Evolutionary conservation across 2,329 filamentous ascomycete species (phyloP).

Genomic region (Pseudocercospora macadamiae): DNA sequence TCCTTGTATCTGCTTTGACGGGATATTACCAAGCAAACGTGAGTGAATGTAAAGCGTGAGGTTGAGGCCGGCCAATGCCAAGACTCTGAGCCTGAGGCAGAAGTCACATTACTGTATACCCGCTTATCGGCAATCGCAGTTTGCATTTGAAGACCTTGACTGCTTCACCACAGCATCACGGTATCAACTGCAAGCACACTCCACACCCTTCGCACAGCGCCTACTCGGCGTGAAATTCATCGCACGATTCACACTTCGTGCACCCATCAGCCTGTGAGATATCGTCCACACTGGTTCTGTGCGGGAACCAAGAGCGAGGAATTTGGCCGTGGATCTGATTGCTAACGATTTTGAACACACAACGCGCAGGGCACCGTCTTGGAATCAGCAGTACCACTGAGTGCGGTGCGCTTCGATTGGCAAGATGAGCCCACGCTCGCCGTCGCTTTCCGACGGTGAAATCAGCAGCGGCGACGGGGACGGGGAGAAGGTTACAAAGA

Average conservation of each 20-base stretch:
- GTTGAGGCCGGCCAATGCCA: too few species aligned
- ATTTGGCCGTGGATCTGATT: slow-evolving; percentile 21
- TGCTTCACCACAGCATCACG: too few species aligned
- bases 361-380: slow-evolving; percentile 29
- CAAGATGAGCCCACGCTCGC: slow-evolving; percentile 52
- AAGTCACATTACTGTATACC: too few species aligned
- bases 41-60: too few species aligned
- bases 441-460: slow-evolving; percentile 85
- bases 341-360: slow-evolving; percentile 34
- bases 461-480: slow-evolving; percentile 61
- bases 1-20: too few species aligned
- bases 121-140: too few species aligned
- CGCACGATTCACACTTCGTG: background rate
- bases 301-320: slow-evolving; percentile 16
- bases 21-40: too few species aligned
- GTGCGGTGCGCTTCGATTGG: slow-evolving; percentile 12
- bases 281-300: slow-evolving; percentile 34
- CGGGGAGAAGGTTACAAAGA: slow-evolving; percentile 80
- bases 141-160: too few species aligned
- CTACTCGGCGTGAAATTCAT: background rate
- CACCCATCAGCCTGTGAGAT: slow-evolving; percentile 34
- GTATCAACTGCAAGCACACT: too few species aligned
- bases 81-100: too few species aligned
- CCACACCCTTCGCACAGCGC: too few species aligned
- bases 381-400: slow-evolving; percentile 2